Conservation (phyloP, 441 rosid genomes). For the Populus trichocarpa region DNA sequence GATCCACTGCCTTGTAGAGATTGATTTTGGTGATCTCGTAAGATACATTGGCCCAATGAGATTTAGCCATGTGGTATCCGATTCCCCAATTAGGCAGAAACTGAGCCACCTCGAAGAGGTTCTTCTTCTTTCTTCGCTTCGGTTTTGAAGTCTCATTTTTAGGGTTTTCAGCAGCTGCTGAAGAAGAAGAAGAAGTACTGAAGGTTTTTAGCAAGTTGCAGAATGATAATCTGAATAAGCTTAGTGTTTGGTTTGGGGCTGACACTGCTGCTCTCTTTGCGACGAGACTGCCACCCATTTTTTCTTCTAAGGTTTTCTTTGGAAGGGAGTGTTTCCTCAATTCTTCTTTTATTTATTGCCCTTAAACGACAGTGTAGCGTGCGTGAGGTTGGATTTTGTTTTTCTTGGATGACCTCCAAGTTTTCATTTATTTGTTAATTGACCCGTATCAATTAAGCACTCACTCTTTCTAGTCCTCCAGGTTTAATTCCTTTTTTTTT, state of each 20-base stretch:
- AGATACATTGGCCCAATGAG: slow-evolving; percentile 79
- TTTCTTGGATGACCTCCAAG: too few relatives aligned
- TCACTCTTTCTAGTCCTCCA: too few relatives aligned
- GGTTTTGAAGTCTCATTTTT: too few relatives aligned
- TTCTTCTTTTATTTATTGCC: too few relatives aligned
- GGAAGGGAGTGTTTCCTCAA: too few relatives aligned
- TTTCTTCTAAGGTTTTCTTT: too few relatives aligned
- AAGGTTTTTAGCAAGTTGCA: slow-evolving; percentile 35
- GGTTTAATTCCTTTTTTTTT: too few relatives aligned
- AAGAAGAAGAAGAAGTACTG: slow-evolving; percentile 35
- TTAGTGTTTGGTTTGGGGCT: slow-evolving; percentile 23
- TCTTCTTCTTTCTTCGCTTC: slow-evolving; percentile 70
- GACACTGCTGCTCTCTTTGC: slow-evolving; percentile 27
- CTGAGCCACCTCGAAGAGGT: slow-evolving; percentile 82
- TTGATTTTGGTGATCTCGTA: slow-evolving; percentile 86
- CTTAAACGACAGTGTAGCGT: too few relatives aligned
- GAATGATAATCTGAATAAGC: slow-evolving; percentile 40
- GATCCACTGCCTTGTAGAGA: slow-evolving; percentile 70
- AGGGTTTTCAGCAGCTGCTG: too few relatives aligned
- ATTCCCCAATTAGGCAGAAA: slow-evolving; percentile 88
- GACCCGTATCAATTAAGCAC: too few relatives aligned
- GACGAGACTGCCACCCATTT: slow-evolving; percentile 46
- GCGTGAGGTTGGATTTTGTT: too few relatives aligned
- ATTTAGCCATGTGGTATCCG: slow-evolving; percentile 86
- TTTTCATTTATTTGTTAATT: too few relatives aligned